Conservation (phyloP, 345 rosid genomes). For the Luvunga scandens region DNA sequence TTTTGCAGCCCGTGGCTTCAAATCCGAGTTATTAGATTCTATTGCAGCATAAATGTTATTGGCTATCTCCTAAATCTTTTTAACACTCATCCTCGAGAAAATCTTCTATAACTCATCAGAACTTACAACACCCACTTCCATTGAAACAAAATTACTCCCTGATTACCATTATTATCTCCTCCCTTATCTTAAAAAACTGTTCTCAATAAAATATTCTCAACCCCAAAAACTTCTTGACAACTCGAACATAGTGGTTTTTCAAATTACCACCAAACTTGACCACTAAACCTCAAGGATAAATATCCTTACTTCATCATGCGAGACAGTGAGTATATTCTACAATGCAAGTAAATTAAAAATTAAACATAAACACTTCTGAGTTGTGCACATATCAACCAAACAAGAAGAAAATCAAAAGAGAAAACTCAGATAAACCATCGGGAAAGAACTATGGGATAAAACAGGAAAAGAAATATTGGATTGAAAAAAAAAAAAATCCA, state of each 20-base stretch:
- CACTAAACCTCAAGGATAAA: neutral
- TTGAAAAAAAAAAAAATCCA: neutral
- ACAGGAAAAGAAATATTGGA: neutral
- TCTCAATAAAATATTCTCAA: neutral
- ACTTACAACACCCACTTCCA: neutral
- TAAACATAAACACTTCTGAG: neutral
- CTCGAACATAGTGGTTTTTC: neutral
- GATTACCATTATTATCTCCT: neutral
- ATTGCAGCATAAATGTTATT: neutral
- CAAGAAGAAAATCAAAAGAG: neutral
- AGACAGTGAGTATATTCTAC: neutral
- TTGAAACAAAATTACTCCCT: neutral
- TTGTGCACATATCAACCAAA: neutral
- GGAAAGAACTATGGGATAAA: neutral
- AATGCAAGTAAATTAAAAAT: neutral
- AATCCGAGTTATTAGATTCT: neutral
- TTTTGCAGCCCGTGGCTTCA: too few species aligned
- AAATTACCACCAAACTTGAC: neutral
- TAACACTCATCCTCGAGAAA: neutral
- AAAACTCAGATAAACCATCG: neutral
- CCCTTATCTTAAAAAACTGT: neutral
- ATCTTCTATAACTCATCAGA: neutral
- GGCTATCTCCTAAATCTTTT: neutral
- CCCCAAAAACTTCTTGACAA: neutral
- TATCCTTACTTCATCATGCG: neutral